Percentiles rank a stretch among this genome's conserved stretches.
Evolutionary conservation across 257 asterid species (phyloP).

Genomic region (Fraxinus americana): DNA sequence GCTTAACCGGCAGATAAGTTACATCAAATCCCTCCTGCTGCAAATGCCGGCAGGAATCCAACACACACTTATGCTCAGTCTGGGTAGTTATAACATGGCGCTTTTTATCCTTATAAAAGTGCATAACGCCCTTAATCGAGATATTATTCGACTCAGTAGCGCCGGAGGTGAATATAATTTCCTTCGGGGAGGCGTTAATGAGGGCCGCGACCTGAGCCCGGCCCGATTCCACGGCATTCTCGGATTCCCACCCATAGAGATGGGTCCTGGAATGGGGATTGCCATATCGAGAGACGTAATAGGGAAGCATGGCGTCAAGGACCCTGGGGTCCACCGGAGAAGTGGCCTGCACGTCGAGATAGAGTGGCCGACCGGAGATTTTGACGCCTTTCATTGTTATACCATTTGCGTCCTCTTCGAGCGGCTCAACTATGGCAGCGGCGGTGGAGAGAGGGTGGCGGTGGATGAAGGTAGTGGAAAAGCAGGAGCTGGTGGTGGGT

Average conservation of each 20-base stretch:
- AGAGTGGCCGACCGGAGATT: slow-evolving; percentile 88
- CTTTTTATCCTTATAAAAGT: slow-evolving; percentile 83
- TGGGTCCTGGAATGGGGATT: slow-evolving; percentile 97
- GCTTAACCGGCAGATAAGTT: slow-evolving; percentile 75
- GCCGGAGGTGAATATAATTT: slow-evolving; percentile 91
- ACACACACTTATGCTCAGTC: slow-evolving; percentile 95
- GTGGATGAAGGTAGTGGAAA: background rate
- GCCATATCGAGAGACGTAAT: slow-evolving; percentile 70
- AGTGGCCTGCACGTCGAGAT: slow-evolving; percentile 96
- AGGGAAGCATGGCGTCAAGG: slow-evolving; percentile 92
- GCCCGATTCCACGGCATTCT: slow-evolving; percentile 76
- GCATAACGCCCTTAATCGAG: slow-evolving; percentile 87
- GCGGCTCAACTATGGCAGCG: slow-evolving; percentile 36
- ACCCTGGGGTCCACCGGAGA: slow-evolving; percentile 96
- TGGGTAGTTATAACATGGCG: slow-evolving; percentile 94
- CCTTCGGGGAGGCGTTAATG: slow-evolving; percentile 84
- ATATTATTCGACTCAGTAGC: slow-evolving; percentile 93
- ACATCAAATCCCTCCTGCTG: slow-evolving; percentile 93
- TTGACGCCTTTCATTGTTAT: slow-evolving; percentile 85
- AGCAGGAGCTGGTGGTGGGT: slow-evolving; percentile 12
- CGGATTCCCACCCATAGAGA: slow-evolving; percentile 99
- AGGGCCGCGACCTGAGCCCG: slow-evolving; percentile 63
- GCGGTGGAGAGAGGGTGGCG: slow-evolving; percentile 50
- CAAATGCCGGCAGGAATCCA: slow-evolving; percentile 88
- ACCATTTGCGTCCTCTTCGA: slow-evolving; percentile 58